These are phyloP conservation scores for Phytophthora fragariaefolia DNA, from an alignment of 352 stramenopile species.

Conservation along the genomic window DNA sequence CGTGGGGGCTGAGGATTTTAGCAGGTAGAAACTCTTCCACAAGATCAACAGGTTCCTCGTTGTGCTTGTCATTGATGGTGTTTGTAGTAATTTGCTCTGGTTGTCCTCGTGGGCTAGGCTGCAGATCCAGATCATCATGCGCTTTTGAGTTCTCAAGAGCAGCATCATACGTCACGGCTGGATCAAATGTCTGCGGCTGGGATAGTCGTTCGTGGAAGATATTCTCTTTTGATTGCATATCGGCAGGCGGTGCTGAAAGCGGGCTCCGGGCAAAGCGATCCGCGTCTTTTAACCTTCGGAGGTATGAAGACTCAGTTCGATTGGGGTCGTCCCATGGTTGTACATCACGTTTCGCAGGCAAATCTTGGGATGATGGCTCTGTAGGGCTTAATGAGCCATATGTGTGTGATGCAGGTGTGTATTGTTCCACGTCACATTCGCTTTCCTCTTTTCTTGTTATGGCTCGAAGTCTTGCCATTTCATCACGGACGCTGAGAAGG, in stretches of 20 bases:
- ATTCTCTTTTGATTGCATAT: constrained; percentile 2
- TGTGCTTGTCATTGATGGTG: background rate
- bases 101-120: constrained; percentile 3
- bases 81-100: background rate
- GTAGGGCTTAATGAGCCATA: background rate
- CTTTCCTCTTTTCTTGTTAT: constrained; percentile 21
- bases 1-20: background rate
- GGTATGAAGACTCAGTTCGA: constrained; percentile 10
- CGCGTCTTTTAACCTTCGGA: constrained; percentile 22
- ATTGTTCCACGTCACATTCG: background rate
- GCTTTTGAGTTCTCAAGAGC: constrained; percentile 6
- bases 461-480: constrained; percentile 36
- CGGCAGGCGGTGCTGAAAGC: constrained; percentile 2
- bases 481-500: constrained; percentile 32
- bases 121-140: background rate
- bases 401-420: background rate
- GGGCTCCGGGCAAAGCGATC: constrained; percentile 23
- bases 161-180: background rate
- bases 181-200: constrained; percentile 1
- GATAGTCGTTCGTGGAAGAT: background rate
- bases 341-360: background rate
- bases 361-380: constrained; percentile 15
- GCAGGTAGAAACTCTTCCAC: background rate
- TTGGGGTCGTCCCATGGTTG: constrained; percentile 6
- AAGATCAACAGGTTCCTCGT: constrained; percentile 12